phyloP scores from a whole-genome alignment of 345 rosid species.

The Abelmoschus esculentus region DNA sequence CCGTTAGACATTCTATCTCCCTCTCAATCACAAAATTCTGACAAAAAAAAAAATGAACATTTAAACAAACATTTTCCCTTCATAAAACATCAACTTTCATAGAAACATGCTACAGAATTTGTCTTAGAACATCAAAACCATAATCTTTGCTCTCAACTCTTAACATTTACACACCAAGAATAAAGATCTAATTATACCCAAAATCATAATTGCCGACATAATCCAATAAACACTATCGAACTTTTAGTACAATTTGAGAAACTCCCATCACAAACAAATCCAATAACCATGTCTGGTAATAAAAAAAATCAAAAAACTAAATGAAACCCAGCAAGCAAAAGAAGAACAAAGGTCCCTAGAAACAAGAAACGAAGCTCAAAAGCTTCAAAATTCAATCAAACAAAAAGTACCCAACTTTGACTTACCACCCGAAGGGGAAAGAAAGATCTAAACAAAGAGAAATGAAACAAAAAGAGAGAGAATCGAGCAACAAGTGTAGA shows the following conservation, averaged over 20 bases:
- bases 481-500: too few relatives aligned
- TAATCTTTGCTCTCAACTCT: neutral
- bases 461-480: neutral
- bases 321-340: neutral
- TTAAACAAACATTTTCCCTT: conserved; percentile 1
- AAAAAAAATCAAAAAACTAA: neutral
- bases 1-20: conserved; percentile 64
- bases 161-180: conserved; percentile 3
- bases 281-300: neutral
- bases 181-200: conserved; percentile 17
- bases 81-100: neutral
- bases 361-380: neutral
- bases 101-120: neutral
- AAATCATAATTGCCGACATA: neutral
- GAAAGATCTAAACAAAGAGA: conserved; percentile 17
- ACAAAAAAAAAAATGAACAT: neutral
- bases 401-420: conserved; percentile 7
- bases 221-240: neutral
- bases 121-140: neutral
- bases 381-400: conserved; percentile 2
- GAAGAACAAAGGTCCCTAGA: neutral
- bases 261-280: neutral
- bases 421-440: conserved; percentile 9
- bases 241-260: neutral
- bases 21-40: conserved; percentile 35